Percentiles rank a stretch among this genome's conserved stretches.
phyloP scores from a whole-genome alignment of 768 basidiomycete species.

The Pisolithus marmoratus region DNA sequence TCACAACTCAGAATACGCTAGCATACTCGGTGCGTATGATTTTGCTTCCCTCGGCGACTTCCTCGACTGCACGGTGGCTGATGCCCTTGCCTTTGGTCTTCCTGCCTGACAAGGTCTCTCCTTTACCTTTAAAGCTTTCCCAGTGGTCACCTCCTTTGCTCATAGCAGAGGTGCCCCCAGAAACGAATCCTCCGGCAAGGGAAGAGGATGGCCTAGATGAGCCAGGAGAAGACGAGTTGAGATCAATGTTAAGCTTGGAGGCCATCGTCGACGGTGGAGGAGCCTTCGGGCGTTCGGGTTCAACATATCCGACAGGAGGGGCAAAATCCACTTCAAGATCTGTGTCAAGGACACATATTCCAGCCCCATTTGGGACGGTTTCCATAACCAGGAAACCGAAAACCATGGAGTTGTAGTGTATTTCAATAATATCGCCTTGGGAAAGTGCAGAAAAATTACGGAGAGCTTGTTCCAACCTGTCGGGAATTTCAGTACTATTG shows the following conservation, averaged over 20 bases:
- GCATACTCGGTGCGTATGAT: conserved; percentile 89
- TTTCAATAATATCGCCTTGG: conserved; percentile 96
- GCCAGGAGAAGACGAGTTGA: conserved; percentile 79
- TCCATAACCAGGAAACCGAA: conserved; percentile 98
- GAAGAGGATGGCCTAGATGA: conserved; percentile 79
- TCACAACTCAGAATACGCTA: background rate
- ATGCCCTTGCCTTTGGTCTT: conserved; percentile 96
- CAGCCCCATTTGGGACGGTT: conserved; percentile 75
- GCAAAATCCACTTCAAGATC: conserved; percentile 99
- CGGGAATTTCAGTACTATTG: background rate
- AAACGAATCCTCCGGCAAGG: conserved; percentile 59
- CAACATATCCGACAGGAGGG: conserved; percentile 87
- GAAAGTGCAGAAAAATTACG: conserved; percentile 90
- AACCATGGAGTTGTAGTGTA: conserved; percentile 92
- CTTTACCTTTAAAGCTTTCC: conserved; percentile 96
- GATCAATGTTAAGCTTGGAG: conserved; percentile 91
- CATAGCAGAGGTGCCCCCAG: conserved; percentile 44
- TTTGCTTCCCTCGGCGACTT: conserved; percentile 74
- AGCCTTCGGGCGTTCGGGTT: conserved; percentile 83
- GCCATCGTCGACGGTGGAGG: conserved; percentile 89
- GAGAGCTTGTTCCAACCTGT: conserved; percentile 88
- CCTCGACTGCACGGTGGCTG: conserved; percentile 75
- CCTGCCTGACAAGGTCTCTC: conserved; percentile 84
- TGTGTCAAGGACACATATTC: conserved; percentile 88
- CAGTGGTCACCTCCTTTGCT: conserved; percentile 79